Conservation (phyloP, 106 monocot genomes). For the Xerophyta viscosa region DNA sequence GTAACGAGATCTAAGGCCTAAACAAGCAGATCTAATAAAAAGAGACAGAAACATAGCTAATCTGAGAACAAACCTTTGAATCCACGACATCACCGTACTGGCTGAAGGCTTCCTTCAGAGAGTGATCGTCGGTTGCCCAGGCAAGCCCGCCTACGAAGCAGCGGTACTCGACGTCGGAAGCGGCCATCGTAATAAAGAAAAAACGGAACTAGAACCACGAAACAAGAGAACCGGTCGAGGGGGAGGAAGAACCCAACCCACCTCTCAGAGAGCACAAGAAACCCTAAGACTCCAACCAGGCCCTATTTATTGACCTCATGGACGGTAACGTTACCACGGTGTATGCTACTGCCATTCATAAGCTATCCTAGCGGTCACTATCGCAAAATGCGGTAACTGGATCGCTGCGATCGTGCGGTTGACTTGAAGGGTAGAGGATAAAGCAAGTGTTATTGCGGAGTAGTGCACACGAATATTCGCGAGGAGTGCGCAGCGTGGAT, state of each 20-base stretch:
- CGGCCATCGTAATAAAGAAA: conserved; percentile 20
- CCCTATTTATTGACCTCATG: conserved; percentile 17
- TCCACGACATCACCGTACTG: conserved; percentile 67
- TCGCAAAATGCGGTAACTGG: background rate
- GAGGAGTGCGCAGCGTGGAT: too few species aligned
- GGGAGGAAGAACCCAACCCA: conserved; percentile 41
- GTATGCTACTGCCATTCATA: background rate
- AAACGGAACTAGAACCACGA: conserved; percentile 20
- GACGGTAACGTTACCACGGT: background rate
- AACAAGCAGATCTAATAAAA: too few species aligned
- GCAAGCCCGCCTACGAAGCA: conserved; percentile 91
- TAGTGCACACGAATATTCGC: background rate
- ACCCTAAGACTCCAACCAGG: background rate
- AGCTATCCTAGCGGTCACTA: background rate
- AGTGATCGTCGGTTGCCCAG: conserved; percentile 71
- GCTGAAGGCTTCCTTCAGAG: conserved; percentile 72
- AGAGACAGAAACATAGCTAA: too few species aligned
- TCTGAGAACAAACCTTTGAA: conserved; percentile 42
- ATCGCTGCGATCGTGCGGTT: background rate
- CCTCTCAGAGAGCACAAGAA: conserved; percentile 34
- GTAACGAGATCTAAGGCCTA: too few species aligned
- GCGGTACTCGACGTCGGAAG: conserved; percentile 66
- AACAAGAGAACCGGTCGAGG: too few species aligned
- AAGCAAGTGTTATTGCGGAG: background rate
- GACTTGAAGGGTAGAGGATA: background rate